phyloP scores from a whole-genome alignment of 768 basidiomycete species.

The Tulasnella sp. region DNA sequence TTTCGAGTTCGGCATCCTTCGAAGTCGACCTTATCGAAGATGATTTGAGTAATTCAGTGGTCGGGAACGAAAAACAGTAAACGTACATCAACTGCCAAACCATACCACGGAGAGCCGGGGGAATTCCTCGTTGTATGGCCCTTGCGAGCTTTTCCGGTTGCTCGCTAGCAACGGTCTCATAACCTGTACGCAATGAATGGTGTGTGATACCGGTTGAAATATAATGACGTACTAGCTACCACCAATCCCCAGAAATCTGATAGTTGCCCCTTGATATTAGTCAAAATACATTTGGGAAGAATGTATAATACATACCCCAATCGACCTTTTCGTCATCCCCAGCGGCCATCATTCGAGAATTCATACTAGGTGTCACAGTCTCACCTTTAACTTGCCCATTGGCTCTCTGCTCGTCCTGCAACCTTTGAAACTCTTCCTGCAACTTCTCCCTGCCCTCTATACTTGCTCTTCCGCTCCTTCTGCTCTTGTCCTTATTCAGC shows the following conservation, averaged over 20 bases:
- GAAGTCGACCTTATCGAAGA: constrained; percentile 61
- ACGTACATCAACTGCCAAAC: constrained; percentile 90
- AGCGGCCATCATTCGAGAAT: neutral
- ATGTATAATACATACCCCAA: constrained; percentile 45
- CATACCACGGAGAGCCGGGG: constrained; percentile 77
- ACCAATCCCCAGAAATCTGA: constrained; percentile 92
- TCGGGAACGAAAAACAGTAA: constrained; percentile 1
- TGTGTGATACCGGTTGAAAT: constrained; percentile 1
- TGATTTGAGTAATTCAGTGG: neutral
- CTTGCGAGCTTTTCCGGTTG: constrained; percentile 64
- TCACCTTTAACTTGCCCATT: too few species aligned
- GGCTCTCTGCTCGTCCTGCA: constrained; percentile 40
- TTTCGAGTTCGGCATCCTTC: constrained; percentile 78
- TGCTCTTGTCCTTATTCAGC: constrained; percentile 35
- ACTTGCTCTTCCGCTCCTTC: constrained; percentile 34
- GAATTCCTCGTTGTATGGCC: constrained; percentile 89
- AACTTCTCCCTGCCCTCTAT: constrained; percentile 55
- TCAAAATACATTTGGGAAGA: constrained; percentile 4
- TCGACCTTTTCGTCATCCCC: constrained; percentile 42
- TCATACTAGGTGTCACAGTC: constrained; percentile 25
- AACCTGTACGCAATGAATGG: constrained; percentile 39
- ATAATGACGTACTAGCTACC: constrained; percentile 52
- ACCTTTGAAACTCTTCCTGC: constrained; percentile 61
- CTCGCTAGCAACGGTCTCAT: constrained; percentile 72
- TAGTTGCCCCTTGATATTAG: constrained; percentile 7